Evolutionary conservation across 148 eudicot species (phyloP), one percentile per base, ranked within the genome.

Genomic region (Vaccinium vitisidaea): DNA sequence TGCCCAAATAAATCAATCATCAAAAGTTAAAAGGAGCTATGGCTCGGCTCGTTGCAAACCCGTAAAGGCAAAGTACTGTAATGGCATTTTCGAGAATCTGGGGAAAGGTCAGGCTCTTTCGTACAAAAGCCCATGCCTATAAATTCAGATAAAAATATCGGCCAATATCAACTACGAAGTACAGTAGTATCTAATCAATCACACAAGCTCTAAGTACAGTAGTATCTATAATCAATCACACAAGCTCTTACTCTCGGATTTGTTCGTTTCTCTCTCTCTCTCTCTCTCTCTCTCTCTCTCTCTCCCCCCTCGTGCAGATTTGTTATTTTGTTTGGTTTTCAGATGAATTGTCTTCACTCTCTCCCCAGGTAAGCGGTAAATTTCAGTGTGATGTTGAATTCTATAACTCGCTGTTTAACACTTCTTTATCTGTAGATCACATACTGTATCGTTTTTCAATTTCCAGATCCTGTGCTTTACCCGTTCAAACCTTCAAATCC

Each of bases 271-370:
- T 80, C 59, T 74, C 59, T 55, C 49, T 55, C 80, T 73, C 84
- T 46, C 50, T 15, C 14, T 73, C 84, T 46, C 50, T 15, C 14
- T 21, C 39, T 80, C 59, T 74, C 59, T 55, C 49, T 55, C 80
- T 73, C 84, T 46, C 50, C n/a, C 39, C 70, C 82, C 84, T 81
- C 69, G 3, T 2, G 21, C 75, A 63, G 75, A 77, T 77, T 65
- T 5, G 23, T 32, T 16, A 2, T 54, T 54, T 1, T 43, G 12
- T 15, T 13, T 25, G 70, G 69, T 80, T 43, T 43, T 77, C 74
- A 84, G 77, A 94, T 94, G 97, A 91, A 91, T 52, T 94, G 93
- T 83, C 97, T 94, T 77, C 92, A 90, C 12, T 87, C 86, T 82
- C 87, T 91, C 49, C 87, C 97, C 25, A 92, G 94, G 94, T 89